A percentile compares a stretch with the other conserved stretches of the same genome.
phyloP scores from a whole-genome alignment of 2,329 filamentous ascomycete genomes.

The Chlorencoelia australis region DNA sequence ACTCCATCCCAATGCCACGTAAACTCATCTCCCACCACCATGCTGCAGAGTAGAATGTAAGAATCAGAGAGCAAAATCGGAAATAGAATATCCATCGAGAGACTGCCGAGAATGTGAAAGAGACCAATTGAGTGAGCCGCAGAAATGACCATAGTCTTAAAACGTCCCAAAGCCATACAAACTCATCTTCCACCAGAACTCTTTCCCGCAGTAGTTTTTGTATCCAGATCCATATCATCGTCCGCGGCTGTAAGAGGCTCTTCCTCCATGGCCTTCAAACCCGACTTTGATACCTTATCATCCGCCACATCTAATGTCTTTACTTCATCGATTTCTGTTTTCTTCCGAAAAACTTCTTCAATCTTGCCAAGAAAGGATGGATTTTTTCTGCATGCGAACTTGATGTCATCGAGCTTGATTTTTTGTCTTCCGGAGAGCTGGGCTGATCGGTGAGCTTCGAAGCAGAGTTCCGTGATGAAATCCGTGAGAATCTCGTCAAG shows the following conservation, averaged over 20 bases:
- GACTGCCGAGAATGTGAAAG: no score
- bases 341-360: slow-evolving; percentile 79
- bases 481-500: slow-evolving; percentile 95
- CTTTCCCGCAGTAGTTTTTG: slow-evolving; percentile 15
- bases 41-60: no score
- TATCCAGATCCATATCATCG: slow-evolving; percentile 36
- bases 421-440: slow-evolving; percentile 85
- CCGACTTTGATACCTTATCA: slow-evolving; percentile 48
- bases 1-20: no score
- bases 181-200: background rate
- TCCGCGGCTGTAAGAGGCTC: slow-evolving; percentile 44
- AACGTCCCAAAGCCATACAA: background rate
- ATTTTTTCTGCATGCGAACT: slow-evolving; percentile 83
- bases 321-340: slow-evolving; percentile 74
- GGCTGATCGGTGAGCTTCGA: slow-evolving; percentile 77
- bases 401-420: slow-evolving; percentile 97
- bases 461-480: slow-evolving; percentile 89
- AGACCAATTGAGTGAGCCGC: no score
- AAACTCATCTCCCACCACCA: no score
- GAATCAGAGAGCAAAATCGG: no score
- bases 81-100: no score
- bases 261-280: slow-evolving; percentile 33
- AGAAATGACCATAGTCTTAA: no score
- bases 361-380: slow-evolving; percentile 80
- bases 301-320: slow-evolving; percentile 65